phyloP scores from a whole-genome alignment of 176 grass and related monocot species.

The Otatea glauca region DNA sequence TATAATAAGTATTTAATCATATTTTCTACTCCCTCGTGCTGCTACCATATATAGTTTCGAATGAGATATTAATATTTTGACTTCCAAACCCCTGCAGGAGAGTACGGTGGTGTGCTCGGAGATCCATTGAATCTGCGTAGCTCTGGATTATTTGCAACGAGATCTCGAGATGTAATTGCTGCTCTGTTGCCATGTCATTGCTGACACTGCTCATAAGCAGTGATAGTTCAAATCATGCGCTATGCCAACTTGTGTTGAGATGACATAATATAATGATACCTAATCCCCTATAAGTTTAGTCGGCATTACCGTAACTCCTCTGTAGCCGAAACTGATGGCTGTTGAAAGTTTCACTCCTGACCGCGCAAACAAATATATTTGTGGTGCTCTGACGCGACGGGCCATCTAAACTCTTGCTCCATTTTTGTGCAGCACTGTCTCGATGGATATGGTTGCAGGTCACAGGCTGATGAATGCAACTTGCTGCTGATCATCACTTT shows the following conservation, averaged over 20 bases:
- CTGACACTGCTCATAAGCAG: constrained; percentile 15
- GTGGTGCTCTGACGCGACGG: constrained; percentile 35
- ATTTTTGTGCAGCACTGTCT: constrained; percentile 39
- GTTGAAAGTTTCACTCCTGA: constrained; percentile 1
- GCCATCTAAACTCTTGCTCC: constrained; percentile 29
- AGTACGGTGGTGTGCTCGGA: constrained; percentile 20
- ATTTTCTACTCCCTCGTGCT: neutral
- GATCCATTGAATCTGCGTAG: constrained; percentile 32
- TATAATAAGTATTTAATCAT: neutral
- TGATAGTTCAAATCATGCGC: neutral
- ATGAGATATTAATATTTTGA: neutral
- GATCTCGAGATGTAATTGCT: neutral
- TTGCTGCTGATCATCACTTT: constrained; percentile 22
- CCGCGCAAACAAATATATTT: constrained; percentile 18
- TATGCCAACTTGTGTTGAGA: constrained; percentile 1
- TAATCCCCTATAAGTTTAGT: constrained; percentile 11
- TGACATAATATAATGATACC: constrained; percentile 34
- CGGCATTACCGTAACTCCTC: neutral
- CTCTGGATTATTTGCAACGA: neutral
- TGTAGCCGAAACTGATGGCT: neutral
- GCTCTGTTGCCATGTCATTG: constrained; percentile 8
- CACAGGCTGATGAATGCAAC: constrained; percentile 13
- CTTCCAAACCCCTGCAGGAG: neutral
- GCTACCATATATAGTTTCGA: neutral
- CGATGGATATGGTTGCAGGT: constrained; percentile 34